These are phyloP conservation scores for Globisporangium spinosum DNA, from an alignment of 352 stramenopile species.

Conservation along the genomic window DNA sequence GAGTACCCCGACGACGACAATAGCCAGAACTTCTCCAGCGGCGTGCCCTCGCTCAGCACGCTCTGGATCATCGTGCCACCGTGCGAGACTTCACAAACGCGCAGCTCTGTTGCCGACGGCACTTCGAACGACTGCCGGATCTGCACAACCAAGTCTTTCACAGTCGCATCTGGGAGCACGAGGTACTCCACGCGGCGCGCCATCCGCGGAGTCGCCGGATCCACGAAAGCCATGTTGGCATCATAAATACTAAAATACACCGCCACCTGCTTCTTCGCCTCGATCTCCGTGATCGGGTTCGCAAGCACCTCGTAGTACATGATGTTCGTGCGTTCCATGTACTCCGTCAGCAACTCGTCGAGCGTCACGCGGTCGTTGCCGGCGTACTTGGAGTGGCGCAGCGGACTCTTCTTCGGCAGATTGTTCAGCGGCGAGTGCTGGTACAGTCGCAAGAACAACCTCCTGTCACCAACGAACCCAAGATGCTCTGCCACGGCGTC, in stretches of 20 bases:
- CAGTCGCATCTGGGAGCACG: conserved; percentile 45
- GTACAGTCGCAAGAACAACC: conserved; percentile 70
- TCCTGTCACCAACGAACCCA: conserved; percentile 34
- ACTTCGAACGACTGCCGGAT: conserved; percentile 45
- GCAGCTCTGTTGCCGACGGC: conserved; percentile 32
- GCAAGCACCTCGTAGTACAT: conserved; percentile 75
- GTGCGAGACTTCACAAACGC: conserved; percentile 60
- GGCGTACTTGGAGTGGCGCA: conserved; percentile 63
- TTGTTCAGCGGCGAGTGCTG: conserved; percentile 71
- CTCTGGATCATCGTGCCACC: conserved; percentile 49
- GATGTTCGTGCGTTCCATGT: conserved; percentile 58
- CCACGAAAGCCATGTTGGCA: conserved; percentile 42
- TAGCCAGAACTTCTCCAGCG: conserved; percentile 53
- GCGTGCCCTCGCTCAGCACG: conserved; percentile 34
- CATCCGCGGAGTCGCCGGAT: conserved; percentile 26
- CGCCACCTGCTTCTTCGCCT: conserved; percentile 77
- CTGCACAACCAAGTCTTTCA: conserved; percentile 51
- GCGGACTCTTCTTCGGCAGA: conserved; percentile 57
- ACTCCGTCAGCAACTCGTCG: conserved; percentile 71
- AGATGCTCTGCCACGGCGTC: conserved; percentile 48
- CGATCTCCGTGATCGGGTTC: conserved; percentile 80
- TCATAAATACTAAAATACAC: conserved; percentile 82
- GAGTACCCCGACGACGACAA: conserved; percentile 22
- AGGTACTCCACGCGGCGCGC: conserved; percentile 59
- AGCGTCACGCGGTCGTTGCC: conserved; percentile 57